phyloP scores from a whole-genome alignment of 345 rosid genomes.

The Camelina laxa region DNA sequence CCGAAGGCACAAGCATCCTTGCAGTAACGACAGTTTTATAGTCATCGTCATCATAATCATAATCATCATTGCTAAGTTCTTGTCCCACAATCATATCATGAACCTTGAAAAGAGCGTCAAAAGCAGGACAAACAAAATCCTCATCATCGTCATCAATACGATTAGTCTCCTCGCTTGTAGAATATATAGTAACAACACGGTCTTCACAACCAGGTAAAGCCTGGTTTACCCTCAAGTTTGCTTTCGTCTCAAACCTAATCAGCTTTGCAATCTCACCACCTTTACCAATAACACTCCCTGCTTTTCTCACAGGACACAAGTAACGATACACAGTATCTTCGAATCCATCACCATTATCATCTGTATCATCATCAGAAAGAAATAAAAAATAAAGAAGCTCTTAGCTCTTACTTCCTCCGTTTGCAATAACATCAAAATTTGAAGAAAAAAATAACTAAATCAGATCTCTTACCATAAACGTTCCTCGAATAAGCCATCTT shows the following conservation, averaged over 20 bases:
- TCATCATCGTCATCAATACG: slow-evolving; percentile 53
- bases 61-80: slow-evolving; percentile 47
- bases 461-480: slow-evolving; percentile 53
- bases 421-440: slow-evolving; percentile 32
- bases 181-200: slow-evolving; percentile 63
- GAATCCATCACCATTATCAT: slow-evolving; percentile 48
- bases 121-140: slow-evolving; percentile 59
- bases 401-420: slow-evolving; percentile 48
- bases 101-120: slow-evolving; percentile 69
- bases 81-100: slow-evolving; percentile 59
- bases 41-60: slow-evolving; percentile 51
- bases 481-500: slow-evolving; percentile 57
- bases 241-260: slow-evolving; percentile 59
- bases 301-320: slow-evolving; percentile 59
- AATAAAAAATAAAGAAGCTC: slow-evolving; percentile 12
- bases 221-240: slow-evolving; percentile 61
- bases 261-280: slow-evolving; percentile 75
- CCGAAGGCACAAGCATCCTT: slow-evolving; percentile 68
- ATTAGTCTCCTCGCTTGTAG: slow-evolving; percentile 63
- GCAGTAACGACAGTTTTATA: slow-evolving; percentile 51
- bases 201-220: slow-evolving; percentile 63
- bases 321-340: slow-evolving; percentile 69
- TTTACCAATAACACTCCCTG: slow-evolving; percentile 68
- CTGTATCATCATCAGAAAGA: slow-evolving; percentile 50
- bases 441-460: slow-evolving; percentile 27